Base-by-base conservation (phyloP, 2,329 filamentous ascomycete genomes). In the Aspergillus luchuensis region DNA sequence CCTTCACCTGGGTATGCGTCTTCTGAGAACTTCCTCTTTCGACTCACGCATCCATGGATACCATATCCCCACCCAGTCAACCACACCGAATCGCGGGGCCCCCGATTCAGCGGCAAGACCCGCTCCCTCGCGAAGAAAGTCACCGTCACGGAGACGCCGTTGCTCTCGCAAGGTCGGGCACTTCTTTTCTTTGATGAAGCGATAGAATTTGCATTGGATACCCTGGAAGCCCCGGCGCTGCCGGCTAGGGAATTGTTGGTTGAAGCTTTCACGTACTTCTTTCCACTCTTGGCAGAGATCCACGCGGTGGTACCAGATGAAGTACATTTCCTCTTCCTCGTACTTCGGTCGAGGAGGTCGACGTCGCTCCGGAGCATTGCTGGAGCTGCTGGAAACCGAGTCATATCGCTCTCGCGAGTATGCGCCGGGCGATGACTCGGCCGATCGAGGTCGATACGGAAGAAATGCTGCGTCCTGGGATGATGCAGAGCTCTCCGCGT, bases 141-240 rank as follows among this genome's bases (percentile, higher is more conserved):
- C 74, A n/a, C 73, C 74, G 66, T 76, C 75, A 7, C 73, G 75
- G 70, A 76, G 72, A 3, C 74, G 71, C 17, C 74, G 66, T 65
- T 81, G 79, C 61, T 79, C 74, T 33, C 80, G 73, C 15, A 81
- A 67, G 6, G 79, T 80, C 1, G 78, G 77, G 62, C 79, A 77
- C 49, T 75, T 76, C 64, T 80, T 76, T 57, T 78, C 74, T 60
- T 76, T 76, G 58, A 81, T 78, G 58, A 80, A 76, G n/a, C 80
- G 77, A 66, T 82, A 82, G 66, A 80, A 81, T 62, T 80, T 80
- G 74, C 80, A 82, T 67, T 82, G 79, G 19, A 82, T 79, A 0
- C 80, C 80, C 61, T 78, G 75, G 66, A 79, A 79, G 5, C 74
- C 74, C 13, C 75, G 70, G 21, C 75, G 70, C 64, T 76, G 76